These are phyloP conservation scores for Capronia americana DNA, from an alignment of 2,329 filamentous ascomycete species.

Conservation along the genomic window DNA sequence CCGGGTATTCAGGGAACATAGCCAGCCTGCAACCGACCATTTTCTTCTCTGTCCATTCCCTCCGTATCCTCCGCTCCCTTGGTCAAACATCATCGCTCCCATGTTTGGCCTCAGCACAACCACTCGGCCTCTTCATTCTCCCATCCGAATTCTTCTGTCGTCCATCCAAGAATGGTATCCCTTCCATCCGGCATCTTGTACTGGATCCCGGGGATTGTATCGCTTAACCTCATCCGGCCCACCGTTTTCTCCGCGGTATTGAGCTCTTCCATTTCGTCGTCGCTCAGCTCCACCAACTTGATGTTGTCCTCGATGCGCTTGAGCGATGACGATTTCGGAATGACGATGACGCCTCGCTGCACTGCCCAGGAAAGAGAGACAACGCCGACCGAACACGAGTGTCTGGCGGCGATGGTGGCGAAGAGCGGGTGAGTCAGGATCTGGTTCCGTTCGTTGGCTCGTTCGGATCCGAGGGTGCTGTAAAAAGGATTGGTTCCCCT, in stretches of 20 bases:
- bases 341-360: constrained; percentile 54
- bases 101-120: constrained; percentile 30
- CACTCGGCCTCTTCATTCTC: constrained; percentile 43
- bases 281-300: constrained; percentile 39
- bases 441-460: constrained; percentile 12
- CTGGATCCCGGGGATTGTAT: constrained; percentile 28
- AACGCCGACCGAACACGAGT: constrained; percentile 40
- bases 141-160: constrained; percentile 41
- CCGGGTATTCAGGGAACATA: neutral
- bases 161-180: constrained; percentile 39
- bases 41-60: neutral
- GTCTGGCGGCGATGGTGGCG: constrained; percentile 38
- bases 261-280: constrained; percentile 41
- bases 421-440: constrained; percentile 37
- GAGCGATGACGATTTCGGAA: constrained; percentile 56
- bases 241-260: constrained; percentile 41
- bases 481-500: too few relatives aligned
- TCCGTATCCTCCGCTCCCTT: too few relatives aligned
- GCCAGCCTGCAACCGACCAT: neutral
- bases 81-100: too few relatives aligned
- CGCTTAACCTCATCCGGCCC: constrained; percentile 35
- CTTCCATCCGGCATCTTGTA: constrained; percentile 38
- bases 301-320: constrained; percentile 54
- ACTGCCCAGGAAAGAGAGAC: constrained; percentile 55
- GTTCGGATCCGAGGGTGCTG: constrained; percentile 20